A percentile compares a stretch with the other conserved stretches of the same genome.
Conservation (phyloP, 176 grass and related monocot species). For the Avena atlantica region DNA sequence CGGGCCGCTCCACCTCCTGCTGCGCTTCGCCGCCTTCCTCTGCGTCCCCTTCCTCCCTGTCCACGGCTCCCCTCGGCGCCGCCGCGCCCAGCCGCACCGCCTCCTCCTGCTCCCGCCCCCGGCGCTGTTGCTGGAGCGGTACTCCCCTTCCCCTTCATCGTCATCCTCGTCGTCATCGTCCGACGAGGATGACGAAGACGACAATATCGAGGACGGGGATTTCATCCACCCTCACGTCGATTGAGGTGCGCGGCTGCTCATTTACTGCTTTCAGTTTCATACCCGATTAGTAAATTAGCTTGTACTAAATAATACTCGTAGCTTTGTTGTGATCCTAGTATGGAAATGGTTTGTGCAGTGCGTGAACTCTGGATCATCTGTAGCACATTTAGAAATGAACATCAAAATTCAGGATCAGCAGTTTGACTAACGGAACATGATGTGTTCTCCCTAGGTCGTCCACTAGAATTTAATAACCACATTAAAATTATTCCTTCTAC, state of each 20-base stretch:
- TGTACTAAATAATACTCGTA: not conserved
- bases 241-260: slow-evolving; percentile 37
- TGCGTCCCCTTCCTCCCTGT: slow-evolving; percentile 63
- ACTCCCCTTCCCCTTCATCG: slow-evolving; percentile 25
- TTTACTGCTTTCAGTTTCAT: not conserved
- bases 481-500: not conserved
- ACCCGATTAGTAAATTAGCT: slow-evolving; percentile 10
- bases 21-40: slow-evolving; percentile 77
- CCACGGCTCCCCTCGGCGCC: not conserved
- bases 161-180: slow-evolving; percentile 37
- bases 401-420: not conserved
- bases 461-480: slow-evolving; percentile 5
- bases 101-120: slow-evolving; percentile 31
- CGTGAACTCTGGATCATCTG: not conserved
- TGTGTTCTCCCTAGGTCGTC: not conserved
- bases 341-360: not conserved
- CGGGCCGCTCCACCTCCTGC: slow-evolving; percentile 74
- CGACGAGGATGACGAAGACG: slow-evolving; percentile 27
- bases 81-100: not conserved
- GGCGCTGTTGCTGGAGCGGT: not conserved
- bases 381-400: not conserved
- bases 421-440: not conserved
- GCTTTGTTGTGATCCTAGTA: not conserved
- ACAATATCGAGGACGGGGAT: not conserved
- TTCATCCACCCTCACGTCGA: slow-evolving; percentile 39